Conservation (phyloP, 176 grass and related monocot species). For the Themeda triandra region DNA sequence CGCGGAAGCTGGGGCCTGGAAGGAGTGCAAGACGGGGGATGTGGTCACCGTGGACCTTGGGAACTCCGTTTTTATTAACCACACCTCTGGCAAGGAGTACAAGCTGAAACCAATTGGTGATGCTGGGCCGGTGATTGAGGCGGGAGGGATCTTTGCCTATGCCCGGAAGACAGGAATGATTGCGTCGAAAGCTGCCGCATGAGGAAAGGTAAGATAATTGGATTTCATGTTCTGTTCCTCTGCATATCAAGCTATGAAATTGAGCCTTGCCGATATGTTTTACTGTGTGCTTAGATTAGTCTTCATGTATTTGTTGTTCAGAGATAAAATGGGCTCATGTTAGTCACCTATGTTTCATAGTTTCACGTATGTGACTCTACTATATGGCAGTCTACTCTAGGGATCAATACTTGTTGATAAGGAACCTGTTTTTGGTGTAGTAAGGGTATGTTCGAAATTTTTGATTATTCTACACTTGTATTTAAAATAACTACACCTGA, state of each 20-base stretch:
- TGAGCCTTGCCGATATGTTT: background rate
- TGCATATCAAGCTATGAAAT: background rate
- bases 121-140: slow-evolving; percentile 90
- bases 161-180: slow-evolving; percentile 95
- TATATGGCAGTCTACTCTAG: background rate
- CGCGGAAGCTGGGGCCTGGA: slow-evolving; percentile 43
- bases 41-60: slow-evolving; percentile 74
- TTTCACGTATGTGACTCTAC: background rate
- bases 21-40: slow-evolving; percentile 78
- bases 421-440: background rate
- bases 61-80: slow-evolving; percentile 63
- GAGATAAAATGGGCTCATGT: background rate
- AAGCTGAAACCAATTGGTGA: slow-evolving; percentile 92
- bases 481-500: background rate
- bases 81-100: slow-evolving; percentile 88
- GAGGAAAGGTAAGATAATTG: slow-evolving; percentile 46
- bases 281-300: background rate
- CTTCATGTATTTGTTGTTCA: background rate
- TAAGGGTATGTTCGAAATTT: background rate
- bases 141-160: slow-evolving; percentile 90
- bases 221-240: background rate
- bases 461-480: background rate
- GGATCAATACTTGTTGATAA: background rate
- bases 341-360: background rate
- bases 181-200: slow-evolving; percentile 33